Evolutionary conservation across 148 eudicot species (phyloP).

Genomic region (Diospyros kaki): DNA sequence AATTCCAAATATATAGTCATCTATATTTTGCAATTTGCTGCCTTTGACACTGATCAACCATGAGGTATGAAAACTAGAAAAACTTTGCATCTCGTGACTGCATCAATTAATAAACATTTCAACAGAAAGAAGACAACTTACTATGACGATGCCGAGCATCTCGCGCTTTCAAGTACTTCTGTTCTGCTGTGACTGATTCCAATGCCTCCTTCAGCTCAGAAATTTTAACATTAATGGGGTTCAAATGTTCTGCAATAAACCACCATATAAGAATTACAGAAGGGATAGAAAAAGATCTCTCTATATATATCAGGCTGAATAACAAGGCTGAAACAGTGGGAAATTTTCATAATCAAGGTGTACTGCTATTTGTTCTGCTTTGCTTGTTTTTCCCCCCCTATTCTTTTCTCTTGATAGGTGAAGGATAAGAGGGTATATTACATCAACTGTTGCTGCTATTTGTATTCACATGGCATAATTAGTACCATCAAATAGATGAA

Average conservation of each 20-base stretch:
- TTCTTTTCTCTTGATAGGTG: too few species aligned
- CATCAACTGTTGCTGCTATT: too few species aligned
- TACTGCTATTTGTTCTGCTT: too few species aligned
- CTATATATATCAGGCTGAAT: background rate
- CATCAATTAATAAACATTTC: background rate
- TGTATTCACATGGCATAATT: background rate
- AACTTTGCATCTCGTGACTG: background rate
- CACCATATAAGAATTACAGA: background rate
- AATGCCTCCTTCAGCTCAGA: conserved; percentile 91
- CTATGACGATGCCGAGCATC: conserved; percentile 89
- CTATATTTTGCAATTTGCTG: background rate
- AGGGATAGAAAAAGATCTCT: background rate
- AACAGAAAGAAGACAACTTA: conserved; percentile 35
- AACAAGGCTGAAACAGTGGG: background rate
- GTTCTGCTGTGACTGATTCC: conserved; percentile 79
- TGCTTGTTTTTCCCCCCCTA: too few species aligned
- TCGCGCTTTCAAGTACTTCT: conserved; percentile 82
- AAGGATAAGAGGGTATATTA: too few species aligned
- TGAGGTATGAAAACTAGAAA: background rate
- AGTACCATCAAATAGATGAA: background rate
- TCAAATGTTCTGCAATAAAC: conserved; percentile 75
- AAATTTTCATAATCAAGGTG: background rate
- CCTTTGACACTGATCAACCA: conserved; percentile 2
- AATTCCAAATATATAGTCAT: background rate
- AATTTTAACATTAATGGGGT: conserved; percentile 87